These are phyloP conservation scores for Daucus carota DNA, from an alignment of 129 eudicot genomes.

Conservation along the genomic window DH1_v3.0 NC_030382.2:54375501-54376000, in stretches of 20 bases:
- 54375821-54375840: not conserved
- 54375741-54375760: conserved; percentile 18
- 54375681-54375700: conserved; percentile 19
- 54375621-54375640: not conserved
- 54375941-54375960: too few species aligned
- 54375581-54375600: conserved; percentile 28
- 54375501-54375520: too few species aligned
- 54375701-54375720: conserved; percentile 16
- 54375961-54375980: too few species aligned
- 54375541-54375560: conserved; percentile 78
- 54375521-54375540: conserved; percentile 31
- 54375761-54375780: conserved; percentile 50
- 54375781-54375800: conserved; percentile 22
- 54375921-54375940: too few species aligned
- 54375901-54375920: too few species aligned
- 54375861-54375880: too few species aligned
- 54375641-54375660: not conserved
- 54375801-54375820: not conserved
- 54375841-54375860: not conserved
- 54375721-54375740: conserved; percentile 4
- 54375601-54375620: conserved; percentile 21
- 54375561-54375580: conserved; percentile 20
- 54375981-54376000: too few species aligned
- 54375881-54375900: too few species aligned
- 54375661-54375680: conserved; percentile 7